Conservation (phyloP, 2,329 filamentous ascomycete genomes). For the Aspergillus hiratsukae region DNA sequence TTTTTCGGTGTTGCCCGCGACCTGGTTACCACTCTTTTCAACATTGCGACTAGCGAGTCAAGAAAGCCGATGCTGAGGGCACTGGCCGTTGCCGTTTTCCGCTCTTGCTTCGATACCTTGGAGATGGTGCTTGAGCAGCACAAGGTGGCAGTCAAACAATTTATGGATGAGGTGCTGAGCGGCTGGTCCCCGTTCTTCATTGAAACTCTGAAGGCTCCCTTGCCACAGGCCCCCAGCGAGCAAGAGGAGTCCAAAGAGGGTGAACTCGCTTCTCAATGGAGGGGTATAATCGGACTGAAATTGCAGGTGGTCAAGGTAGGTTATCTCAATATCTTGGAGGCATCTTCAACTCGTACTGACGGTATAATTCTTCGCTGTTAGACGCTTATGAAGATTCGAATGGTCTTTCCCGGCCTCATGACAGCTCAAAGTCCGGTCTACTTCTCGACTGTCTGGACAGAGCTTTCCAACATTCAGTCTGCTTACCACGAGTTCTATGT, state of each 20-base stretch:
- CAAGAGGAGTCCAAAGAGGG: slow-evolving; percentile 55
- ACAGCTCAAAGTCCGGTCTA: slow-evolving; percentile 76
- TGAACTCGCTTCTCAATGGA: slow-evolving; percentile 62
- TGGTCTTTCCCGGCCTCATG: slow-evolving; percentile 75
- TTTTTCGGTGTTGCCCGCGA: slow-evolving; percentile 88
- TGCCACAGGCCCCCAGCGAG: slow-evolving; percentile 59
- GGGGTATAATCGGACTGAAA: slow-evolving; percentile 80
- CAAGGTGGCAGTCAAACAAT: slow-evolving; percentile 76
- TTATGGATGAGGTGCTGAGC: slow-evolving; percentile 78
- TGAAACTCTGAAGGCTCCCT: slow-evolving; percentile 65
- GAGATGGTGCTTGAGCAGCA: slow-evolving; percentile 97
- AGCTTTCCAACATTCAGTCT: slow-evolving; percentile 68
- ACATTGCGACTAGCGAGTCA: slow-evolving; percentile 71
- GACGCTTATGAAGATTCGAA: slow-evolving; percentile 83
- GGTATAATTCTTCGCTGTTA: slow-evolving; percentile 31
- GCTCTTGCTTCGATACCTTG: slow-evolving; percentile 87
- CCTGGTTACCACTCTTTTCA: slow-evolving; percentile 77
- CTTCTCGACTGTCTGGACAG: slow-evolving; percentile 86
- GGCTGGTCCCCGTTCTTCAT: slow-evolving; percentile 90
- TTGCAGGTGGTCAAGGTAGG: slow-evolving; percentile 78
- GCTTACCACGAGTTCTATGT: slow-evolving; percentile 83
- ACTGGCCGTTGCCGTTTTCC: slow-evolving; percentile 83
- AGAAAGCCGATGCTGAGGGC: slow-evolving; percentile 74
- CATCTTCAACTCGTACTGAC: slow-evolving; percentile 4
- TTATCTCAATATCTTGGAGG: background rate